These are phyloP conservation scores for Curvularia sp. DNA, from an alignment of 2,329 filamentous ascomycete genomes.

Conservation along the genomic window DNA sequence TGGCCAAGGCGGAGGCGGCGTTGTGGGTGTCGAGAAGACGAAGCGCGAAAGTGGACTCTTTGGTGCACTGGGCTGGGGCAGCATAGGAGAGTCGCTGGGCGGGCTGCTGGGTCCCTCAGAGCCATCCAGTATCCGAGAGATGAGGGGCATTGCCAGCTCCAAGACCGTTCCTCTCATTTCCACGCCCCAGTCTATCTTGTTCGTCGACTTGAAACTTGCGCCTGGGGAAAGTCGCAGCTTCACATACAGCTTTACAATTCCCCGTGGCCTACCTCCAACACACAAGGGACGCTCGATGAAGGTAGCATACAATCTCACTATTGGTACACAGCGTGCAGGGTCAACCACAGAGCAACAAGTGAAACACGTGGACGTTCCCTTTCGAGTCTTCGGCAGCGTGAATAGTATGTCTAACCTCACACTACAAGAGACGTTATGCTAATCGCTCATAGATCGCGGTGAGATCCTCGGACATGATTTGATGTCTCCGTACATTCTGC, in stretches of 20 bases:
- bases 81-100: constrained; percentile 84
- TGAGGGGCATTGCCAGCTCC: constrained; percentile 85
- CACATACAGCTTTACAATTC: constrained; percentile 84
- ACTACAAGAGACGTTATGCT: constrained; percentile 17
- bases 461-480: constrained; percentile 92
- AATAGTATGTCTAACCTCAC: constrained; percentile 61
- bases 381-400: constrained; percentile 91
- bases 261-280: constrained; percentile 86
- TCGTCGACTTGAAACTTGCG: constrained; percentile 86
- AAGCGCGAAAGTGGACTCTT: constrained; percentile 82
- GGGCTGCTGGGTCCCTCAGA: constrained; percentile 86
- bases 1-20: constrained; percentile 80
- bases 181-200: constrained; percentile 92
- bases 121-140: constrained; percentile 92
- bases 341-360: constrained; percentile 78
- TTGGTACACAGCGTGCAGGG: constrained; percentile 87
- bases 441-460: constrained; percentile 63
- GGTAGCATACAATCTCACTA: constrained; percentile 86
- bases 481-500: constrained; percentile 89
- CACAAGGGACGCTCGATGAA: constrained; percentile 94
- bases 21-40: constrained; percentile 77
- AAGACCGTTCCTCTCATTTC: constrained; percentile 90
- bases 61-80: constrained; percentile 85
- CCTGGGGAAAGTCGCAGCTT: constrained; percentile 90
- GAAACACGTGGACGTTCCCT: constrained; percentile 89